These are phyloP conservation scores for Ailanthus altissimus DNA, from an alignment of 345 rosid genomes.

Conservation along the genomic window DNA sequence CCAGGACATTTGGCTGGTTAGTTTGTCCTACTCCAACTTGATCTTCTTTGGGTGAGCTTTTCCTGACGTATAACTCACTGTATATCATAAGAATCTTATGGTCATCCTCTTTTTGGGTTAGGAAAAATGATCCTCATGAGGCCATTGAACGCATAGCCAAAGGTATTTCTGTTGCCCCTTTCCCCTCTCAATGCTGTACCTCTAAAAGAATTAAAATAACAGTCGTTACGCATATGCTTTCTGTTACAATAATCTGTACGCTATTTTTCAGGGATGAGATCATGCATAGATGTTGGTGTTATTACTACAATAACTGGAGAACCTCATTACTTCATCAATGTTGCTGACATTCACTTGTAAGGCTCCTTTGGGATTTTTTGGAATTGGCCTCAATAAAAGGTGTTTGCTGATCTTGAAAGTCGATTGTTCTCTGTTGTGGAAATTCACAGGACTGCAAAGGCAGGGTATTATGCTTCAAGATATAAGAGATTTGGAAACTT, in stretches of 20 bases:
- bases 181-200: background rate
- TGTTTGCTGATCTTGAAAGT: slow-evolving; percentile 20
- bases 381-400: slow-evolving; percentile 7
- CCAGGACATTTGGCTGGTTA: slow-evolving; percentile 95
- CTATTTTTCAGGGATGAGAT: slow-evolving; percentile 60
- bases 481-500: slow-evolving; percentile 86
- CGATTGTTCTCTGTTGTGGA: slow-evolving; percentile 17
- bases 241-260: slow-evolving; percentile 21
- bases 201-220: background rate
- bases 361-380: slow-evolving; percentile 32
- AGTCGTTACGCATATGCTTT: background rate
- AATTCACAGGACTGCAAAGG: slow-evolving; percentile 88
- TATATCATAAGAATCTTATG: slow-evolving; percentile 17
- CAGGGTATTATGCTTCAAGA: slow-evolving; percentile 88
- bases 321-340: slow-evolving; percentile 81
- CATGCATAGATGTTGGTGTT: slow-evolving; percentile 73
- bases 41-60: slow-evolving; percentile 11
- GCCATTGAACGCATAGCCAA: slow-evolving; percentile 77
- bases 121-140: slow-evolving; percentile 86
- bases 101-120: slow-evolving; percentile 31
- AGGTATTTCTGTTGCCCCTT: slow-evolving; percentile 46
- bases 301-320: slow-evolving; percentile 54
- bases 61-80: background rate
- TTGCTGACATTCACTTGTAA: slow-evolving; percentile 98
- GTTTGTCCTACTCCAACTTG: slow-evolving; percentile 34